A percentile compares a stretch with the other conserved stretches of the same genome.
Conservation (phyloP, 2,329 filamentous ascomycete species). For the Exophiala sideris region DNA sequence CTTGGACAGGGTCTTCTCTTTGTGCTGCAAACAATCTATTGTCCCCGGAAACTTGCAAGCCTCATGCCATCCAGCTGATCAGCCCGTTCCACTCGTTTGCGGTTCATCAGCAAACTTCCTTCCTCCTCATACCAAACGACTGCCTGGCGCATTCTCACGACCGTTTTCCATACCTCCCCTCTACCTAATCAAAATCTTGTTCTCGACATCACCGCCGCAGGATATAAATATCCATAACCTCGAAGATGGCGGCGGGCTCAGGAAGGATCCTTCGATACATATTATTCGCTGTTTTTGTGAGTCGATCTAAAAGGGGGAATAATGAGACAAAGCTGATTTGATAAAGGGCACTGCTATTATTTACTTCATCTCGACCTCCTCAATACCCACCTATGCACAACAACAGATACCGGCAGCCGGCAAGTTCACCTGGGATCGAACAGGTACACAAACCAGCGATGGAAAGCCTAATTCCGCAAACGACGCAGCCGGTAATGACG, state of each 20-base stretch:
- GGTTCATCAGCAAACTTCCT: background rate
- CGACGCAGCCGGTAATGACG: slow-evolving; percentile 6
- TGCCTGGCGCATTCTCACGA: background rate
- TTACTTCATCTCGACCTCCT: slow-evolving; percentile 74
- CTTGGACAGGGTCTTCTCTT: background rate
- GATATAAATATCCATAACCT: no score
- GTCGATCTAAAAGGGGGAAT: slow-evolving; percentile 35
- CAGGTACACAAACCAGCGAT: background rate
- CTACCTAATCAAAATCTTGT: background rate
- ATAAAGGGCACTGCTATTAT: slow-evolving; percentile 64
- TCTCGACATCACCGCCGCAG: background rate
- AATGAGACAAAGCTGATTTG: slow-evolving; percentile 22
- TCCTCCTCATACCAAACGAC: background rate
- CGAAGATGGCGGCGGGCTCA: slow-evolving; percentile 35
- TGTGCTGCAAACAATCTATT: background rate
- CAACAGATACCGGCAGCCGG: slow-evolving; percentile 26
- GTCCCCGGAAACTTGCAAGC: background rate
- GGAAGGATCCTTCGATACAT: slow-evolving; percentile 58
- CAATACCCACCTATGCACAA: slow-evolving; percentile 35
- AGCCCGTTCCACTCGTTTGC: background rate
- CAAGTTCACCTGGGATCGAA: slow-evolving; percentile 20
- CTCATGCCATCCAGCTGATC: background rate
- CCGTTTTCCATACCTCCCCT: background rate
- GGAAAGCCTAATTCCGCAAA: slow-evolving; percentile 6
- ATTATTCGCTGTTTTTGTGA: slow-evolving; percentile 78